Percentiles rank a stretch among this genome's conserved stretches.
Evolutionary conservation across 1,284 basidiomycete genomes (phyloP).

Genomic region (Agroathelia rolfsii): DNA sequence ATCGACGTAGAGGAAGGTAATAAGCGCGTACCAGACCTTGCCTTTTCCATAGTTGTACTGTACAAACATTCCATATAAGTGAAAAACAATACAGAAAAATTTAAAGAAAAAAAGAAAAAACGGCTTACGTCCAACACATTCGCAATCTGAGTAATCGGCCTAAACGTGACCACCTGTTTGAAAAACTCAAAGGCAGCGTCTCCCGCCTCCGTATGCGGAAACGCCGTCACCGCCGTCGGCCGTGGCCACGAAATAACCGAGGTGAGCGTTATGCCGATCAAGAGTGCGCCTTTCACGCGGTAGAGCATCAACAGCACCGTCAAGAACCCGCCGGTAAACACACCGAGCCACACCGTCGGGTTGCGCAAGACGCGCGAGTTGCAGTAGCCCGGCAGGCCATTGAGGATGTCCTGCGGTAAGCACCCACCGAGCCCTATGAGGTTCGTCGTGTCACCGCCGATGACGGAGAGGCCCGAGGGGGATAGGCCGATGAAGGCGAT

Average conservation of each 20-base stretch:
- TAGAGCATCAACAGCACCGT: constrained; percentile 79
- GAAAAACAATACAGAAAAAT: constrained; percentile 3
- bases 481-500: constrained; percentile 44
- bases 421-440: constrained; percentile 81
- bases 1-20: constrained; percentile 87
- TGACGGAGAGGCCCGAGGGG: constrained; percentile 53
- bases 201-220: constrained; percentile 65
- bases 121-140: constrained; percentile 55
- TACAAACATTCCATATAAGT: constrained; percentile 30
- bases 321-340: constrained; percentile 81
- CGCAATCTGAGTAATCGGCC: constrained; percentile 49
- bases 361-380: constrained; percentile 56
- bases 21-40: constrained; percentile 78
- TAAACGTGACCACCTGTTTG: constrained; percentile 78
- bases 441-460: constrained; percentile 67
- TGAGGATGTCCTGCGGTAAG: constrained; percentile 32
- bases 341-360: constrained; percentile 83
- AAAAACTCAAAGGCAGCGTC: constrained; percentile 78
- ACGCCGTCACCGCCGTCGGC: constrained; percentile 69
- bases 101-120: constrained; percentile 5
- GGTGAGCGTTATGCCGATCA: constrained; percentile 80
- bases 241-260: constrained; percentile 86
- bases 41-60: constrained; percentile 42
- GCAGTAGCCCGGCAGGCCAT: constrained; percentile 50
- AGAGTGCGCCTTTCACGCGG: constrained; percentile 76